These are phyloP conservation scores for Colletotrichum paranaense DNA, from an alignment of 2,329 filamentous ascomycete species.

Conservation along the genomic window DNA sequence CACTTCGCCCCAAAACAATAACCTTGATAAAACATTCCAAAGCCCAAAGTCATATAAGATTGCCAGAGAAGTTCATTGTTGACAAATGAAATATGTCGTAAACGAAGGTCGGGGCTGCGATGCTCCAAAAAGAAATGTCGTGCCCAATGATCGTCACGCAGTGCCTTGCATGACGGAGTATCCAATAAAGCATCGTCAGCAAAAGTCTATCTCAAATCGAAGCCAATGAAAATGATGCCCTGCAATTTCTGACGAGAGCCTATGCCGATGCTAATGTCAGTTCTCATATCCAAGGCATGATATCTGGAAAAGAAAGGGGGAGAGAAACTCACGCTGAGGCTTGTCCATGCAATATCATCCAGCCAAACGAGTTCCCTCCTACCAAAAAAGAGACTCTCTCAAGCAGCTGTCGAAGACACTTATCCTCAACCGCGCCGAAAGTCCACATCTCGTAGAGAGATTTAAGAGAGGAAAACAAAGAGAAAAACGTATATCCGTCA, in stretches of 20 bases:
- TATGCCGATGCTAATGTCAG: conserved; percentile 14
- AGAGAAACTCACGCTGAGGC: neutral
- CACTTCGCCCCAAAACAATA: neutral
- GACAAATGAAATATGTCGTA: conserved; percentile 9
- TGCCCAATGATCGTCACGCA: neutral
- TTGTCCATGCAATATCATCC: neutral
- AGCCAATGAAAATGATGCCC: conserved; percentile 3
- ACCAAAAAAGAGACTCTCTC: conserved; percentile 11
- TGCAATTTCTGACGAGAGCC: conserved; percentile 25
- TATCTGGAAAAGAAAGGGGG: neutral
- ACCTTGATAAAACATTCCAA: neutral
- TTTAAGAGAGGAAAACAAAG: too few species aligned
- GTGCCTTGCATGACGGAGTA: conserved; percentile 2
- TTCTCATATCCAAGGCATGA: neutral
- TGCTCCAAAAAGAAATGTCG: neutral
- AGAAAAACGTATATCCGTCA: neutral
- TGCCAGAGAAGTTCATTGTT: neutral
- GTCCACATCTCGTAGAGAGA: neutral
- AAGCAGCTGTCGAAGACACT: neutral
- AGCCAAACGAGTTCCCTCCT: conserved; percentile 12
- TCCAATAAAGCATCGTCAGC: conserved; percentile 24
- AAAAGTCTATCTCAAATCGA: conserved; percentile 11
- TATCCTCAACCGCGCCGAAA: neutral
- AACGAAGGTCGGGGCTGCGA: conserved; percentile 10
- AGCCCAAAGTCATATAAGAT: neutral